These are phyloP conservation scores for Coemansia sp. DNA, from an alignment of 192 early-diverging fungal species.

Conservation along the genomic window DNA sequence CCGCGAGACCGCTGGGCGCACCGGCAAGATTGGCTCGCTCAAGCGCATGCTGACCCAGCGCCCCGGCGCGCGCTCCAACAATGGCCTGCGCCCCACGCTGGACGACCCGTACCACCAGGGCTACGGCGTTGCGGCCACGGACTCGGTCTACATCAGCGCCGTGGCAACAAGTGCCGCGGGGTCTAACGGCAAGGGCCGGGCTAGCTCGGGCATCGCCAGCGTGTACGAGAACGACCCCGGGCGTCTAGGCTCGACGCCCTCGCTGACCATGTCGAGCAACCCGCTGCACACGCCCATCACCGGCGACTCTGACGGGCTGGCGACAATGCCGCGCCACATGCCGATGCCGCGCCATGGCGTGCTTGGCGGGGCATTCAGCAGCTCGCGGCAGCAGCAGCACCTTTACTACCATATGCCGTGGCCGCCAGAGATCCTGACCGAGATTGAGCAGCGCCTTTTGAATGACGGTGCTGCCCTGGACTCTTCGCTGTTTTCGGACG, in stretches of 20 bases:
- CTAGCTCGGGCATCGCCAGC: conserved; percentile 18
- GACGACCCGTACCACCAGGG: conserved; percentile 51
- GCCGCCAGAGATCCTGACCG: conserved; percentile 51
- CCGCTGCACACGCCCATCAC: conserved; percentile 40
- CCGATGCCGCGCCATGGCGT: conserved; percentile 8
- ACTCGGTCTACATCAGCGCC: conserved; percentile 24
- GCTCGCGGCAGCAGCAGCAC: conserved; percentile 29
- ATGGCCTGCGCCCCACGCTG: conserved; percentile 11
- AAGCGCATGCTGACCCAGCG: conserved; percentile 49
- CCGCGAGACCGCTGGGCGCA: background rate
- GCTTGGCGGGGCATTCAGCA: conserved; percentile 19
- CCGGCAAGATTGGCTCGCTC: conserved; percentile 40
- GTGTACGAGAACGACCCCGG: conserved; percentile 22
- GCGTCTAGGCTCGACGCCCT: conserved; percentile 35
- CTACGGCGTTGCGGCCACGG: conserved; percentile 35
- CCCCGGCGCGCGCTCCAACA: conserved; percentile 4
- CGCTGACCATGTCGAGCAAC: conserved; percentile 39
- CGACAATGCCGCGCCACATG: conserved; percentile 7
- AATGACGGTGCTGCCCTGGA: conserved; percentile 46
- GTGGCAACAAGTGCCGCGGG: background rate
- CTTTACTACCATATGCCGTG: conserved; percentile 52
- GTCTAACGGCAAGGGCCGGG: background rate
- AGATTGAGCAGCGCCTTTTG: conserved; percentile 45
- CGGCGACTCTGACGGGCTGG: conserved; percentile 4
- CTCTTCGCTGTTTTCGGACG: conserved; percentile 34